Evolutionary conservation across 139 green algal species (phyloP), one percentile per base, ranked within the genome.

Genomic region (Ettlia oleoabundans): DNA sequence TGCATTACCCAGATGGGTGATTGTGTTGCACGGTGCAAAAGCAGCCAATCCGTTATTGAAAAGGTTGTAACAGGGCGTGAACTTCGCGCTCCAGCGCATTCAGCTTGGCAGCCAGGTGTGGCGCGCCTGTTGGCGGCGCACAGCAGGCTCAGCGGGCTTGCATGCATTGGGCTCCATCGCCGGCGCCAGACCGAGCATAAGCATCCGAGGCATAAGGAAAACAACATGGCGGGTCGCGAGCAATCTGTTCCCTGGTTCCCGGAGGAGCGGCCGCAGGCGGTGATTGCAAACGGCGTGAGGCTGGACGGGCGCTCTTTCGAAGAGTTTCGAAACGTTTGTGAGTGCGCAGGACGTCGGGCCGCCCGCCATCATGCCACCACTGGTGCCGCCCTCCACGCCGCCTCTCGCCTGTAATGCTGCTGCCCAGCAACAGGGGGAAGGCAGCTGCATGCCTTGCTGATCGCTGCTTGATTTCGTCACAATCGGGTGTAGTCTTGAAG

Each of bases 401-500:
- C 67, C 43, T 53, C 42, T n/a, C 28, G 35, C 35, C 51, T 55
- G 3, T 26, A 26, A 6, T 22, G 33, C 24, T 30, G 33, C 51
- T 5, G 4, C 53, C 13, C 35, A 7, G 18, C 61, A 24, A 15
- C 58, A 47, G 21, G 5, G 13, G 4, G n/a, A n/a, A n/a, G n/a
- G n/a, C n/a, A n/a, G n/a, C n/a, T n/a, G n/a, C 79, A 38, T 1
- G 22, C 21, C 26, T 37, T 33, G 15, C 61, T 43, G 19, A 13
- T 33, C 30, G n/a, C 32, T 28, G 28, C 35, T 43, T 30, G 2
- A 35, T n/a, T 18, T 30, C 58, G 15, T 9, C 38, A 53, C 35
- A 2, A 28, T 32, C 2, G 35, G n/a, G 18, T 79, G 79, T 91
- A 95, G 92, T 96, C 71, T 52, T 97, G 40, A 81, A 88, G 61